These are phyloP conservation scores for Castanopsis chinensis DNA, from an alignment of 306 rosid genomes.

Conservation along the genomic window DNA sequence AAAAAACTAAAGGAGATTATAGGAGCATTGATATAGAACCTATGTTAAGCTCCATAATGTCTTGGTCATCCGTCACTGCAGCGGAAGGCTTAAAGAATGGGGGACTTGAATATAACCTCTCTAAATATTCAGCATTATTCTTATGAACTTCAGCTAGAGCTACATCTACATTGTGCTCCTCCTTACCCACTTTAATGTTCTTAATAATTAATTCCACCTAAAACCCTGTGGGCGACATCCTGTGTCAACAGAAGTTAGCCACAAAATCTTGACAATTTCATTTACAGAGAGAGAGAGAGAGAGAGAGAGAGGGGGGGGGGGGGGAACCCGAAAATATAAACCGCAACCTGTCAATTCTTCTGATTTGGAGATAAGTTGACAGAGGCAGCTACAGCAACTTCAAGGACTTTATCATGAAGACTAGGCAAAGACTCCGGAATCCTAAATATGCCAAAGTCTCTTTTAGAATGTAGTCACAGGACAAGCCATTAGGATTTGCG, in stretches of 20 bases:
- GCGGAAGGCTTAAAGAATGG: slow-evolving; percentile 75
- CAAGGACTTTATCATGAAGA: slow-evolving; percentile 77
- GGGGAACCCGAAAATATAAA: slow-evolving; percentile 18
- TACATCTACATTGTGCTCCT: slow-evolving; percentile 18
- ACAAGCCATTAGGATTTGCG: not conserved
- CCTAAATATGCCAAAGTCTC: slow-evolving; percentile 38
- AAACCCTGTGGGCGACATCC: slow-evolving; percentile 41
- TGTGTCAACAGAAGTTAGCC: slow-evolving; percentile 41
- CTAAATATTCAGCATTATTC: slow-evolving; percentile 36
- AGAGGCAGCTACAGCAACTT: slow-evolving; percentile 55
- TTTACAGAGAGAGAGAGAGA: slow-evolving; percentile 16
- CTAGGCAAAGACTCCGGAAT: slow-evolving; percentile 60
- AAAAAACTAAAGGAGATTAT: too few species aligned
- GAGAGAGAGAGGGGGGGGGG: slow-evolving; percentile 13
- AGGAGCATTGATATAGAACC: slow-evolving; percentile 36
- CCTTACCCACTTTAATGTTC: slow-evolving; percentile 39
- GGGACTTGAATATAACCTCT: slow-evolving; percentile 69
- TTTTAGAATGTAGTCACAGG: not conserved
- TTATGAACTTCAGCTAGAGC: slow-evolving; percentile 24
- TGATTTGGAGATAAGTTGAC: slow-evolving; percentile 40
- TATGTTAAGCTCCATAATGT: slow-evolving; percentile 48
- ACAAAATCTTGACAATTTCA: slow-evolving; percentile 4
- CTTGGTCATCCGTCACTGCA: slow-evolving; percentile 35
- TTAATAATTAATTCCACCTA: slow-evolving; percentile 41
- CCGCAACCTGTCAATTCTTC: slow-evolving; percentile 51